Evolutionary conservation across 306 rosid species (phyloP).

Genomic region (Malus sylvestris): DNA sequence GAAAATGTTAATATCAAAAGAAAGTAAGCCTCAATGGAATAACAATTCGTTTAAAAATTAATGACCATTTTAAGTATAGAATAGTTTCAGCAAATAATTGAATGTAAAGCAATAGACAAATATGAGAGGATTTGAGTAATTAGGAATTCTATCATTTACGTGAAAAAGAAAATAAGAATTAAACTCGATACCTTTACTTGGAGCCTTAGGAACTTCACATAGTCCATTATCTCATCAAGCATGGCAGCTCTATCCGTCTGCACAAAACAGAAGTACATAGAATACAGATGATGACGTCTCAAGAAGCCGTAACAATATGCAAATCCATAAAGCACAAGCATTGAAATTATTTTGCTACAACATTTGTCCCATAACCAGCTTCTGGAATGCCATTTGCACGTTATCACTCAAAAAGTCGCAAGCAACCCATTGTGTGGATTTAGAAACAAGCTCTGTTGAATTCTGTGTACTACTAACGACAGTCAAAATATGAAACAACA

Average conservation of each 20-base stretch:
- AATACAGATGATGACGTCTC: neutral
- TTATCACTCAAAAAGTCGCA: neutral
- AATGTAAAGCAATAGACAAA: neutral
- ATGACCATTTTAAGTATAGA: neutral
- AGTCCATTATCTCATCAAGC: slow-evolving; percentile 95
- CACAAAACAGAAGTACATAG: slow-evolving; percentile 8
- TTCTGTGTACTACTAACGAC: no score
- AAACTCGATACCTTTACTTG: slow-evolving; percentile 72
- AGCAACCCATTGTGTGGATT: neutral
- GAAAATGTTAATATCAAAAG: neutral
- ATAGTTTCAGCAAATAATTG: neutral
- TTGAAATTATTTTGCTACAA: neutral
- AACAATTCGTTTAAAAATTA: neutral
- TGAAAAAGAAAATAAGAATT: neutral
- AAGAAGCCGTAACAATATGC: neutral
- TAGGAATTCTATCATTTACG: neutral
- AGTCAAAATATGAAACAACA: no score
- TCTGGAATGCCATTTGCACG: neutral
- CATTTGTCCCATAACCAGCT: neutral
- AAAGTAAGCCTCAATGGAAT: neutral
- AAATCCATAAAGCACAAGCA: neutral
- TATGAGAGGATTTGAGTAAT: neutral
- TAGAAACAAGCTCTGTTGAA: neutral
- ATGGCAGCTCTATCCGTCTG: slow-evolving; percentile 96
- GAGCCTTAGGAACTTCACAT: slow-evolving; percentile 91